Base-by-base conservation (phyloP, 345 rosid species). In the Hypericum androsaemum region DNA sequence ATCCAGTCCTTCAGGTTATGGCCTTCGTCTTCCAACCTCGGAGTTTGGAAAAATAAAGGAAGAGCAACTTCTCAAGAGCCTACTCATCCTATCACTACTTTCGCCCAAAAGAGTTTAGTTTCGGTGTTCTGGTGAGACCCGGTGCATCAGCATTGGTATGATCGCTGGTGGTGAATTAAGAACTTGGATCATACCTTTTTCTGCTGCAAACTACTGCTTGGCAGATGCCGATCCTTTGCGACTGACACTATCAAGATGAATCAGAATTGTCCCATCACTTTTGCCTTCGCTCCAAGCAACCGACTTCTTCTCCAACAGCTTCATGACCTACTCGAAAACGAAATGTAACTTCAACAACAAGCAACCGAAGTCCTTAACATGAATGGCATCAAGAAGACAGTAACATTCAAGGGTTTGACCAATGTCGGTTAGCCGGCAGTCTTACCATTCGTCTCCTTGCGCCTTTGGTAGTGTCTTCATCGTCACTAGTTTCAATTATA, bases 301-400 rank as follows among this genome's bases (percentile, higher is more conserved):
- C 5, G 84, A 78, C 53, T 83, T 79, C 53, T 38, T 80, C 66
- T 76, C 72, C 40, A 83, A 52, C 5, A 78, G 63, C 59, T 65
- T 78, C 72, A 70, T 50, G 41, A 80, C 57, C 84, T 83, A 63
- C 28, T 8, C 22, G 15, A 6, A n/a, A 13, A 9, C 9, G 9
- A 9, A 17, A 39, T 36, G 39, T 42, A 42, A 12, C 3, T 0
- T 32, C 40, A 6, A 1, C 32, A n/a, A 47, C 37, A 10, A 50
- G 35, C 12, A 32, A 12, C 41, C 9, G 1, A 40, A 14, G 15
- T 39, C 22, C 38, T 36, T 37, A 17, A 32, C 0, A 35, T 10
- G 47, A 50, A 42, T 32, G 2, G 4, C 0, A 41, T 6, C 6
- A 8, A n/a, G 5, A 22, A 10, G 7, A 6, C 17, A 12, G 1